phyloP scores from a whole-genome alignment of 2,329 filamentous ascomycete genomes.

The Venturia aucupariae region DNA sequence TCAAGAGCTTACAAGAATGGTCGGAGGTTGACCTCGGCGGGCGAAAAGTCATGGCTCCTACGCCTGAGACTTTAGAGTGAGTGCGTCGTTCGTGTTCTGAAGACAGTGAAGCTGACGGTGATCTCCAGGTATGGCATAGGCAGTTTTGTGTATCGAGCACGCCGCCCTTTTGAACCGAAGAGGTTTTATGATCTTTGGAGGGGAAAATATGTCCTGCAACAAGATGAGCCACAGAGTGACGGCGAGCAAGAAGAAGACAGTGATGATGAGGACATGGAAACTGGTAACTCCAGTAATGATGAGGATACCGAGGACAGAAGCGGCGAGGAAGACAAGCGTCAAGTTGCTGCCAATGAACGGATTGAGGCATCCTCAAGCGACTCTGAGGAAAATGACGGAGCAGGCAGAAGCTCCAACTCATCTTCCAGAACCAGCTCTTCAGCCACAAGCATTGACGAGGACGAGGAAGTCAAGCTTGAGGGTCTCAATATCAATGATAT shows the following conservation, averaged over 20 bases:
- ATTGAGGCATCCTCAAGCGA: constrained; percentile 5
- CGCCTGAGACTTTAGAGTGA: constrained; percentile 60
- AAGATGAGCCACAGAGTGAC: constrained; percentile 21
- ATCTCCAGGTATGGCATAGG: constrained; percentile 52
- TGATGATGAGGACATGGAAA: constrained; percentile 19
- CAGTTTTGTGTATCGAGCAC: constrained; percentile 55
- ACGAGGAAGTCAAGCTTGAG: constrained; percentile 17
- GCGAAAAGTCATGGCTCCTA: constrained; percentile 50
- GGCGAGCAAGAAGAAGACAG: constrained; percentile 21
- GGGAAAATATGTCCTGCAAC: constrained; percentile 27
- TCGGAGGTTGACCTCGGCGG: constrained; percentile 48
- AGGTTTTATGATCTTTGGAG: constrained; percentile 25
- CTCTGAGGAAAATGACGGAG: neutral
- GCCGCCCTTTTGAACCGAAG: constrained; percentile 27
- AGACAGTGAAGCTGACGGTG: constrained; percentile 40
- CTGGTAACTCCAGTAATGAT: neutral
- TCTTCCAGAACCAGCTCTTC: constrained; percentile 37
- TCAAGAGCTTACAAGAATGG: constrained; percentile 61
- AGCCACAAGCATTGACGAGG: constrained; percentile 18
- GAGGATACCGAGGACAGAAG: neutral
- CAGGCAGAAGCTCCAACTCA: constrained; percentile 51
- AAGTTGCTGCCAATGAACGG: neutral
- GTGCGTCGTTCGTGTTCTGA: constrained; percentile 16
- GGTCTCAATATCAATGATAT: constrained; percentile 18
- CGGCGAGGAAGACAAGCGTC: neutral